Base-by-base conservation (phyloP, 2,329 filamentous ascomycete genomes). In the Claviceps sorghi region DNA sequence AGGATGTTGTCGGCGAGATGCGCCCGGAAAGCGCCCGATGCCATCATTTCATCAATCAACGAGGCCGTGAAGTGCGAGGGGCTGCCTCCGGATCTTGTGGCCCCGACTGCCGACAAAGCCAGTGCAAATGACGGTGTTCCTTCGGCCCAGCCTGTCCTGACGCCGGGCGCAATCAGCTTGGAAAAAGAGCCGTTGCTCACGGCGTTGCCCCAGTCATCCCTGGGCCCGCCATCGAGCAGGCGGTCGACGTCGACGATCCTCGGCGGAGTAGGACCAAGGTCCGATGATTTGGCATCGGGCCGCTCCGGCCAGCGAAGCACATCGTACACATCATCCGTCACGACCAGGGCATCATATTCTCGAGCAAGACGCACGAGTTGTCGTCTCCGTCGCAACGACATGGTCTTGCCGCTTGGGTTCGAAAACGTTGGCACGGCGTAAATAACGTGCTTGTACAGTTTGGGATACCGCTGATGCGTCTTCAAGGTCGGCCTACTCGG, bases 271-370 rank as follows among this genome's bases (percentile, higher is more conserved):
- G 95, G 89, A 19, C 87, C 80, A 1, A 95, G 72, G 1, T 88
- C 80, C 2, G 88, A 88, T 9, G 89, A 79, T 13, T 82, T 78
- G 45, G 84, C 61, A 50, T 60, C 29, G 52, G 52, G 55, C 2
- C 55, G 51, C 32, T 53, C 60, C 2, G 79, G 77, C 88, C 89
- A 96, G 64, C 90, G 86, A 5, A 97, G 74, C 58, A 91, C 84
- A 65, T 97, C 91, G 64, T 98, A 98, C 10, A 97, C 89, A 65
- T 98, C 93, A 68, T 97, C 91, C 48, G 80, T 80, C 30, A 96
- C 75, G 52, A 96, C 68, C n/a, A 97, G 75, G 7, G 87, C 88
- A 64, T 97, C 83, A 64, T 84, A 80, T 54, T 82, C 73, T 53
- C 91, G 77, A 0, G 91, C 91, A 7, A 96, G 68, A n/a, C 72